A percentile compares a stretch with the other conserved stretches of the same genome.
These are phyloP conservation scores for Rhynchosporium secalis DNA, from an alignment of 2,329 filamentous ascomycete species.

Conservation along the genomic window DNA sequence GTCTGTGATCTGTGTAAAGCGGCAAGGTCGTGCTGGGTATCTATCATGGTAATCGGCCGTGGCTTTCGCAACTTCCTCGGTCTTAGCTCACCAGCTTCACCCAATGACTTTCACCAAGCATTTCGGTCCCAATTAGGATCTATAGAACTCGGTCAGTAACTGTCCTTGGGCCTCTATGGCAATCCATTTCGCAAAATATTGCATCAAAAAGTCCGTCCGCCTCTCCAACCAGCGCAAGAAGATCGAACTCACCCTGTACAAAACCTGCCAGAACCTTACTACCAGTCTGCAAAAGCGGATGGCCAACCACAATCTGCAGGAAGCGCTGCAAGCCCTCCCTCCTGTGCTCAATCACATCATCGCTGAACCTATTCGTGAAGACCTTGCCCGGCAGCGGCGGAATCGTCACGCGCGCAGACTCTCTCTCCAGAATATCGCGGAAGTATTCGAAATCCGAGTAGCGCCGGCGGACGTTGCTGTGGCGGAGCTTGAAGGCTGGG, in stretches of 20 bases:
- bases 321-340: slow-evolving; percentile 92
- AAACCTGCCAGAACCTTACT: slow-evolving; percentile 96
- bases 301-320: slow-evolving; percentile 94
- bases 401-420: slow-evolving; percentile 91
- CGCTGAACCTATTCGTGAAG: slow-evolving; percentile 95
- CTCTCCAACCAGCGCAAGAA: slow-evolving; percentile 10
- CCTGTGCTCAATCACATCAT: slow-evolving; percentile 95
- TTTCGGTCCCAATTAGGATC: slow-evolving; percentile 90
- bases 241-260: slow-evolving; percentile 75
- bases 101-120: slow-evolving; percentile 64
- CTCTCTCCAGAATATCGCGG: slow-evolving; percentile 94
- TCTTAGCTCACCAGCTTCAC: slow-evolving; percentile 33
- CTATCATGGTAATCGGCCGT: slow-evolving; percentile 34
- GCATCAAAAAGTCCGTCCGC: not conserved
- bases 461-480: slow-evolving; percentile 82
- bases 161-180: not conserved
- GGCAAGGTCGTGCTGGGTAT: slow-evolving; percentile 31
- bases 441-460: slow-evolving; percentile 99
- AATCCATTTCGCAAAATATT: not conserved
- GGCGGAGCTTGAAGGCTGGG: slow-evolving; percentile 94
- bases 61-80: slow-evolving; percentile 49
- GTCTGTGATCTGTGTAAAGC: slow-evolving; percentile 32
- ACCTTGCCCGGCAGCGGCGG: slow-evolving; percentile 95
- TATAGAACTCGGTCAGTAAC: slow-evolving; percentile 40
- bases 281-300: slow-evolving; percentile 93